Evolutionary conservation across 2,329 filamentous ascomycete genomes (phyloP).

Genomic region (Fusarium dlaminii): DNA sequence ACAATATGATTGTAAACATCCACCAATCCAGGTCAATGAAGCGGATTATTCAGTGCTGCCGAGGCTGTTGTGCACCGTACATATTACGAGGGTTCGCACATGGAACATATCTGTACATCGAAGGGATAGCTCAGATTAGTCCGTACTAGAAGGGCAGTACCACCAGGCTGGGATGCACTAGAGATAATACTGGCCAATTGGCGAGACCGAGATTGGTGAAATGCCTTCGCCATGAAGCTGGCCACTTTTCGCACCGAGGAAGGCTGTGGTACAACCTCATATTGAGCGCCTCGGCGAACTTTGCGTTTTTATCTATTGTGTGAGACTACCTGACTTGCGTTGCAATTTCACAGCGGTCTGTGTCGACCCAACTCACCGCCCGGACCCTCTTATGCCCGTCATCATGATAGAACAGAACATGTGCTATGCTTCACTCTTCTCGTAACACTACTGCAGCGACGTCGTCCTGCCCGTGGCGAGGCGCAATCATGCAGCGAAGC

Average conservation of each 20-base stretch:
- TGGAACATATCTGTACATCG: conserved; percentile 24
- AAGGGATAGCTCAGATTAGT: conserved; percentile 30
- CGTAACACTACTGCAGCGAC: not conserved
- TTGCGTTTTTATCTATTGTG: conserved; percentile 9
- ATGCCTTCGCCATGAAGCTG: conserved; percentile 15
- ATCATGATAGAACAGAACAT: not conserved
- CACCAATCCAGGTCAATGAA: conserved; percentile 31
- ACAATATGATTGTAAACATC: conserved; percentile 27
- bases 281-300: conserved; percentile 22
- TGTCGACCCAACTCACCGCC: conserved; percentile 15
- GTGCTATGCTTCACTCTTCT: not conserved
- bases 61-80: conserved; percentile 8
- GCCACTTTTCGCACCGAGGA: conserved; percentile 4
- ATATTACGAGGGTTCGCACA: conserved; percentile 3
- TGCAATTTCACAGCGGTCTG: conserved; percentile 24
- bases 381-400: not conserved
- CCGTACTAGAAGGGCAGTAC: conserved; percentile 16
- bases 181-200: conserved; percentile 23
- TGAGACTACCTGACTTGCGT: conserved; percentile 14
- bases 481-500: conserved; percentile 1
- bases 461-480: conserved; percentile 17
- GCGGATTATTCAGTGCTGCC: not conserved
- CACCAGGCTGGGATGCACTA: conserved; percentile 34
- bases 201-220: conserved; percentile 21
- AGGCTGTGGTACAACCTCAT: conserved; percentile 22